Percentiles rank a stretch among this genome's conserved stretches.
These are phyloP conservation scores for Liquidambar formosana DNA, from an alignment of 164 flowering plant genomes.

Conservation along the genomic window DNA sequence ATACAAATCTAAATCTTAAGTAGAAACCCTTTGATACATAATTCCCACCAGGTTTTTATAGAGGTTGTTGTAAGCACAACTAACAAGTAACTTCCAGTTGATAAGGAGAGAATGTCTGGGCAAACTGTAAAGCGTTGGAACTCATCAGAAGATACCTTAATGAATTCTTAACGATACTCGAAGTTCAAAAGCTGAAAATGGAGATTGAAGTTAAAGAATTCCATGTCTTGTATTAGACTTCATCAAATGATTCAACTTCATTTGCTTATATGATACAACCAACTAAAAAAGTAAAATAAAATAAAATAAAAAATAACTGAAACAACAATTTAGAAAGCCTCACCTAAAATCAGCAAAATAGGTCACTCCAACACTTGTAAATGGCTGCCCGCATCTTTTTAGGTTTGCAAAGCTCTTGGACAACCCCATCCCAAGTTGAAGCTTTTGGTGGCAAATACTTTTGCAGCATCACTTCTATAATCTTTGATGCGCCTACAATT, in stretches of 20 bases:
- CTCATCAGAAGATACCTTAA: not conserved
- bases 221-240: not conserved
- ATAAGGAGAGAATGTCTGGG: not conserved
- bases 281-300: too few species aligned
- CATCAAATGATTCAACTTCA: not conserved
- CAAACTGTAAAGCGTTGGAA: not conserved
- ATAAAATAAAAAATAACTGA: not conserved
- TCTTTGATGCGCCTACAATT: constrained; percentile 50
- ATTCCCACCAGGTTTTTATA: too few species aligned
- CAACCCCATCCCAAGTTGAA: constrained; percentile 61
- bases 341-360: constrained; percentile 34
- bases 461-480: constrained; percentile 78
- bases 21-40: too few species aligned
- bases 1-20: too few species aligned
- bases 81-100: not conserved
- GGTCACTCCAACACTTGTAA: constrained; percentile 50
- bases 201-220: not conserved
- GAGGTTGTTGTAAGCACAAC: too few species aligned
- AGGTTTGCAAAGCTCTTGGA: constrained; percentile 55
- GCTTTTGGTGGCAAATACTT: constrained; percentile 60
- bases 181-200: not conserved
- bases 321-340: constrained; percentile 16
- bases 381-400: constrained; percentile 53
- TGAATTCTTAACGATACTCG: not conserved
- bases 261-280: not conserved